These are phyloP conservation scores for Ogataea glucozyma DNA, from an alignment of 805 yeast genomes.

Conservation along the genomic window DNA sequence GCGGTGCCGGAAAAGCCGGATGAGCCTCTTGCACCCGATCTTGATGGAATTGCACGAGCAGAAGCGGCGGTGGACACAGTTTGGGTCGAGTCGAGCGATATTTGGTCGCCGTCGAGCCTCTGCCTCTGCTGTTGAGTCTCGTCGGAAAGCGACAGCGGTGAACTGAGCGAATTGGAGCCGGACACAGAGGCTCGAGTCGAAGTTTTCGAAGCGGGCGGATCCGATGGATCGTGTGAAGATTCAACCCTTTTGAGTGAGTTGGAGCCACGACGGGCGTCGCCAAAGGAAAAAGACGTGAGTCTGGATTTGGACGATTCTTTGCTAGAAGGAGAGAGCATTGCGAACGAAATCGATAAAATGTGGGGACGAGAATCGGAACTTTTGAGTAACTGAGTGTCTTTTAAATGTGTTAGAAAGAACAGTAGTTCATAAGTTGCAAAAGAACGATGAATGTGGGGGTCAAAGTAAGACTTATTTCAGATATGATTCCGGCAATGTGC, in stretches of 20 bases:
- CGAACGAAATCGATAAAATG: neutral
- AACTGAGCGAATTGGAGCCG: conserved; percentile 15
- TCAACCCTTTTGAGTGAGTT: conserved; percentile 14
- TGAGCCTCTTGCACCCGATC: too few relatives aligned
- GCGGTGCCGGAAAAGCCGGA: neutral
- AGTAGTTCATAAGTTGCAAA: too few relatives aligned
- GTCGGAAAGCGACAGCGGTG: conserved; percentile 26
- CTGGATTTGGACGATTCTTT: conserved; percentile 22
- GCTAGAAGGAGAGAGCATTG: conserved; percentile 30
- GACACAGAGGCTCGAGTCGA: neutral
- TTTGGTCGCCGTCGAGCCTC: conserved; percentile 22
- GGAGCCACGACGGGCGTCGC: conserved; percentile 5
- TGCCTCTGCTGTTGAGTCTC: conserved; percentile 13
- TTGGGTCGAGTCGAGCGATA: conserved; percentile 21
- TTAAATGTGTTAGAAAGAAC: neutral
- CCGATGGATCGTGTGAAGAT: conserved; percentile 22
- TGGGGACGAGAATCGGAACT: neutral
- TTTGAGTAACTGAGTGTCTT: neutral
- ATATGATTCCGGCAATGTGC: too few relatives aligned
- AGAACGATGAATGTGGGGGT: too few relatives aligned
- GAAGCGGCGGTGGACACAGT: conserved; percentile 13
- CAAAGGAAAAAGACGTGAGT: conserved; percentile 18
- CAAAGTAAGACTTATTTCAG: too few relatives aligned
- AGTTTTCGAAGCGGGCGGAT: neutral
- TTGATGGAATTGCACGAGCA: conserved; percentile 9